phyloP scores from a whole-genome alignment of 2,329 filamentous ascomycete species.

The Cladophialophora exuberans region DNA sequence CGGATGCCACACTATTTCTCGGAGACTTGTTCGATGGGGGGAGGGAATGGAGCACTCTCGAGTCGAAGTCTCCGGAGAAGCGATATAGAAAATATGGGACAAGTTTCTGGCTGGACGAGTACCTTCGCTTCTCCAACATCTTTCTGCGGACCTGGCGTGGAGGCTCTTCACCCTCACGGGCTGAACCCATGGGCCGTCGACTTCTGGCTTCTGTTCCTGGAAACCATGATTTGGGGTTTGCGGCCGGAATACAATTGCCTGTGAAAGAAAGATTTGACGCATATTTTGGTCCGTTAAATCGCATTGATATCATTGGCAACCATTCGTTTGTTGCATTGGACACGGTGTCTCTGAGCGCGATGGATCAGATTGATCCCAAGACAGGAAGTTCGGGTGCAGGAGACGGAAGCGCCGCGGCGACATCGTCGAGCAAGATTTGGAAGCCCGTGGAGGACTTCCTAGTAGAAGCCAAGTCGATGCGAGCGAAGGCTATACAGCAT shows the following conservation, averaged over 20 bases:
- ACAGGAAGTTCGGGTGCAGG: conserved; percentile 53
- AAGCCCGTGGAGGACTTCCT: conserved; percentile 77
- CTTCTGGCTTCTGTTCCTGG: conserved; percentile 85
- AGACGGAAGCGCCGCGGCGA: conserved; percentile 39
- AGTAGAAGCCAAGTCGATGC: conserved; percentile 64
- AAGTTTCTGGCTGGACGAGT: conserved; percentile 84
- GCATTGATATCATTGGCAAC: conserved; percentile 89
- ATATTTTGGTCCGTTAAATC: conserved; percentile 89
- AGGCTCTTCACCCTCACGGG: conserved; percentile 52
- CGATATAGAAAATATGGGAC: conserved; percentile 78
- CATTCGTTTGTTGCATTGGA: conserved; percentile 95
- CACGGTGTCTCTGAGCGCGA: conserved; percentile 81
- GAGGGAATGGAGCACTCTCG: conserved; percentile 83
- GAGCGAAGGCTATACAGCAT: conserved; percentile 60
- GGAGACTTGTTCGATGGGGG: conserved; percentile 96
- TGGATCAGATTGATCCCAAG: conserved; percentile 56
- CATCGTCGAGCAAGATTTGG: conserved; percentile 67
- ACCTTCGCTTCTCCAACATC: conserved; percentile 79
- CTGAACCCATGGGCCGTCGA: conserved; percentile 69
- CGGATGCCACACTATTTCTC: conserved; percentile 86
- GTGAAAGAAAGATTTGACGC: conserved; percentile 82
- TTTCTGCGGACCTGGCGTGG: conserved; percentile 72
- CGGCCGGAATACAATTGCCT: conserved; percentile 75
- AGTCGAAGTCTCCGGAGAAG: conserved; percentile 62
- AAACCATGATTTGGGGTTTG: conserved; percentile 94